These are phyloP conservation scores for Mycena maculata DNA, from an alignment of 768 basidiomycete genomes.

Conservation along the genomic window DNA sequence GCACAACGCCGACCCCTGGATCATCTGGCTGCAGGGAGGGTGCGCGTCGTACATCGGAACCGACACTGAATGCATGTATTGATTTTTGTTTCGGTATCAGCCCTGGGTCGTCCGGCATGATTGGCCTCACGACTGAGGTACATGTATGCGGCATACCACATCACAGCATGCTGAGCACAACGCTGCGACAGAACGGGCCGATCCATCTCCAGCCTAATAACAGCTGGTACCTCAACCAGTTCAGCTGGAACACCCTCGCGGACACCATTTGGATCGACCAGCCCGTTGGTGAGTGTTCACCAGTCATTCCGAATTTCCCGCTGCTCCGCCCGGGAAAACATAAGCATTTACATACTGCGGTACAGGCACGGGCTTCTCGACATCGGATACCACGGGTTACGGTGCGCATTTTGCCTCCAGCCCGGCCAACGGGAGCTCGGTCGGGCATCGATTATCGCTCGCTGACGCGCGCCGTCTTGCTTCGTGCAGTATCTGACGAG, in stretches of 20 bases:
- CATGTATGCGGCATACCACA: slow-evolving; percentile 34
- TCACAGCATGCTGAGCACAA: not conserved
- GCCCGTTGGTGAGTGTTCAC: slow-evolving; percentile 46
- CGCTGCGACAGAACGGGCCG: slow-evolving; percentile 23
- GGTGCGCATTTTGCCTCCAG: slow-evolving; percentile 41
- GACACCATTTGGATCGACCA: slow-evolving; percentile 67
- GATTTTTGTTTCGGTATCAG: slow-evolving; percentile 42
- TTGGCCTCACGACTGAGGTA: slow-evolving; percentile 74
- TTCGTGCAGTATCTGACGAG: slow-evolving; percentile 49
- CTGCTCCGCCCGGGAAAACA: not conserved
- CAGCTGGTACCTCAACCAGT: slow-evolving; percentile 48
- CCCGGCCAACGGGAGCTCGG: not conserved
- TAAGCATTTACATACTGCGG: not conserved
- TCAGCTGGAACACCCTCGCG: slow-evolving; percentile 56
- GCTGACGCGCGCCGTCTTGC: not conserved
- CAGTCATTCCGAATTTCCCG: not conserved
- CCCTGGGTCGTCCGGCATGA: slow-evolving; percentile 78
- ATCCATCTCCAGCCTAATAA: slow-evolving; percentile 41
- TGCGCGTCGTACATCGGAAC: not conserved
- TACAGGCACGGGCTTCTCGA: slow-evolving; percentile 57
- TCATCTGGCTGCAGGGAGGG: slow-evolving; percentile 78
- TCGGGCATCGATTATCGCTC: not conserved
- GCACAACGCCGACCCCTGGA: slow-evolving; percentile 65
- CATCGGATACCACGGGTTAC: slow-evolving; percentile 56
- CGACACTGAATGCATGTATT: not conserved